phyloP scores from a whole-genome alignment of 2,329 filamentous ascomycete genomes.

The Diaporthe amygdali region DNA sequence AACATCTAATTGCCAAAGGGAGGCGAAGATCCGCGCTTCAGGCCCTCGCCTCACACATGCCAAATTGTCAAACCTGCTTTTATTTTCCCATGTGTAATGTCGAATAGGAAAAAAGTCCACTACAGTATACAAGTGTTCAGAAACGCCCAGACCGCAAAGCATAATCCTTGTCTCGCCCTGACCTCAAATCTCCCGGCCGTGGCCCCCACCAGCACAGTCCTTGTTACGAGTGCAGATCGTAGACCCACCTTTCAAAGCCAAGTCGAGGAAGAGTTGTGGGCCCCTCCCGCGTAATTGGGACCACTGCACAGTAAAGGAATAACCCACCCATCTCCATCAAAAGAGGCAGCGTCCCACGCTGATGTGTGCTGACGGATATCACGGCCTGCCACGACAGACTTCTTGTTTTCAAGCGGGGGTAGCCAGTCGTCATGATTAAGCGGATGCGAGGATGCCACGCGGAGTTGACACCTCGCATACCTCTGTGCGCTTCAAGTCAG shows the following conservation, averaged over 20 bases:
- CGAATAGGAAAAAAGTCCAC: background rate
- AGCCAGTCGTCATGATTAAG: background rate
- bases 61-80: background rate
- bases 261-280: background rate
- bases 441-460: slow-evolving; percentile 2
- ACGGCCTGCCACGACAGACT: background rate
- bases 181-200: background rate
- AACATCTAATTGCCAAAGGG: background rate
- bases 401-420: background rate
- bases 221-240: background rate
- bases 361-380: background rate
- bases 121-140: background rate
- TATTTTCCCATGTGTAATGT: background rate
- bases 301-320: background rate
- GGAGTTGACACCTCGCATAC: background rate
- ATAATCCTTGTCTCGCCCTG: background rate
- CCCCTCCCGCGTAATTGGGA: background rate
- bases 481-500: slow-evolving; percentile 1
- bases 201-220: background rate
- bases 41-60: background rate
- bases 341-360: too few relatives aligned
- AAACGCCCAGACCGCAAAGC: background rate
- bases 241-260: background rate
- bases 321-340: background rate
- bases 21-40: background rate